These are phyloP conservation scores for Centrapalus pauciflorus DNA, from an alignment of 129 eudicot species.

Conservation along the genomic window DNA sequence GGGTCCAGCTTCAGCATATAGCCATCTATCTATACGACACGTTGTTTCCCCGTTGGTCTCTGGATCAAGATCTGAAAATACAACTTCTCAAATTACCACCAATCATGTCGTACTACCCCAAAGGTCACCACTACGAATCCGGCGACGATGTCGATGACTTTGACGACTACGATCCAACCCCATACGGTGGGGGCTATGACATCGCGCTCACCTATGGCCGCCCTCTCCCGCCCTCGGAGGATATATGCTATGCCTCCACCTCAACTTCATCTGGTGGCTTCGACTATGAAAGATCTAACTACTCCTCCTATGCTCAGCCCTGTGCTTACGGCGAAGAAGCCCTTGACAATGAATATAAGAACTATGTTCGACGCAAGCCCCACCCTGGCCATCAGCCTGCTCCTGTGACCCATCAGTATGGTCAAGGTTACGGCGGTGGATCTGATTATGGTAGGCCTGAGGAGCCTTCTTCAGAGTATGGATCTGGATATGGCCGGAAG, in stretches of 20 bases:
- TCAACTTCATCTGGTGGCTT: slow-evolving; percentile 47
- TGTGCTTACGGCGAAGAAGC: slow-evolving; percentile 73
- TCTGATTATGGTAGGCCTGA: slow-evolving; percentile 16
- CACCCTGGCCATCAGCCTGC: slow-evolving; percentile 20
- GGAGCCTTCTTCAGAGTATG: slow-evolving; percentile 26
- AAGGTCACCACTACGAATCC: slow-evolving; percentile 60
- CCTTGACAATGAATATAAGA: slow-evolving; percentile 68
- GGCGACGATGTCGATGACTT: slow-evolving; percentile 74
- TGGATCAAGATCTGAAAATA: not conserved
- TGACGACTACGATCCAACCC: slow-evolving; percentile 86
- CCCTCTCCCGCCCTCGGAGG: slow-evolving; percentile 75
- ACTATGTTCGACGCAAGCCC: slow-evolving; percentile 56
- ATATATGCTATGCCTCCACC: slow-evolving; percentile 61
- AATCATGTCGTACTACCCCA: slow-evolving; percentile 75
- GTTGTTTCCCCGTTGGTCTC: not conserved
- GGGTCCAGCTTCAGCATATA: not conserved
- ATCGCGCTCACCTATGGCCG: slow-evolving; percentile 71
- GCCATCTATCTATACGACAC: too few species aligned
- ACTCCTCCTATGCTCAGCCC: slow-evolving; percentile 66
- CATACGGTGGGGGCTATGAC: slow-evolving; percentile 94
- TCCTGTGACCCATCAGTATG: slow-evolving; percentile 8
- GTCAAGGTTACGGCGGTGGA: slow-evolving; percentile 26
- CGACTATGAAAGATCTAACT: slow-evolving; percentile 69
- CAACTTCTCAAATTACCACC: not conserved
- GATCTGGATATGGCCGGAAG: slow-evolving; percentile 30